phyloP scores from a whole-genome alignment of 225 moss, liverwort and hornwort species.

The Bryoerythrophyllum caledonicum region DNA sequence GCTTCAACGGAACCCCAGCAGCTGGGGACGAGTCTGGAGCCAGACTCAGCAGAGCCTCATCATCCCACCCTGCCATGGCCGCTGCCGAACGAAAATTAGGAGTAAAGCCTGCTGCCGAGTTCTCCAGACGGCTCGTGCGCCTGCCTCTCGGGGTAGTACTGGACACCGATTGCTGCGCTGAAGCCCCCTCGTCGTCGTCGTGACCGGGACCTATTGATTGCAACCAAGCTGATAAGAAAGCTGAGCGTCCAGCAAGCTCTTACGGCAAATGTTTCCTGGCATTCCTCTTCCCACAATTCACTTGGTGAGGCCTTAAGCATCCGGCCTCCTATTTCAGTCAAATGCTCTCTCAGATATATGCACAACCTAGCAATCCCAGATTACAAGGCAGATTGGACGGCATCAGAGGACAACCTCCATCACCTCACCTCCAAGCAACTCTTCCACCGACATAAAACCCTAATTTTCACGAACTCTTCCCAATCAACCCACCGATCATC shows the following conservation, averaged over 20 bases:
- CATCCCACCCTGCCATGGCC: slow-evolving; percentile 93
- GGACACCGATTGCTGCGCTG: slow-evolving; percentile 25
- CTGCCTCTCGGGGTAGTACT: slow-evolving; percentile 28
- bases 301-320: neutral
- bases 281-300: neutral
- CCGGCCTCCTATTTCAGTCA: neutral
- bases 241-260: too few relatives aligned
- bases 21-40: slow-evolving; percentile 48
- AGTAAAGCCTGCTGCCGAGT: slow-evolving; percentile 38
- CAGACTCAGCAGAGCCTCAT: slow-evolving; percentile 64
- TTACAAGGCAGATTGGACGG: neutral
- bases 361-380: neutral
- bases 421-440: neutral
- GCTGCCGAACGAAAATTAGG: slow-evolving; percentile 79
- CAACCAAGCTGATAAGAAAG: neutral
- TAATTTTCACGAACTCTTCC: neutral
- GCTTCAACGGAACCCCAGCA: slow-evolving; percentile 27
- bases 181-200: slow-evolving; percentile 4
- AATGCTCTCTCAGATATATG: neutral
- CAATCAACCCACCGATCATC: neutral
- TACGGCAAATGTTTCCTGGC: too few relatives aligned
- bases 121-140: slow-evolving; percentile 24
- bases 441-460: neutral
- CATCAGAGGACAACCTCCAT: neutral
- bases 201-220: slow-evolving; percentile 24